Evolutionary conservation across 345 rosid genomes (phyloP), one percentile per base, ranked within the genome.

Genomic region (Aquilaria malaccensis): DNA sequence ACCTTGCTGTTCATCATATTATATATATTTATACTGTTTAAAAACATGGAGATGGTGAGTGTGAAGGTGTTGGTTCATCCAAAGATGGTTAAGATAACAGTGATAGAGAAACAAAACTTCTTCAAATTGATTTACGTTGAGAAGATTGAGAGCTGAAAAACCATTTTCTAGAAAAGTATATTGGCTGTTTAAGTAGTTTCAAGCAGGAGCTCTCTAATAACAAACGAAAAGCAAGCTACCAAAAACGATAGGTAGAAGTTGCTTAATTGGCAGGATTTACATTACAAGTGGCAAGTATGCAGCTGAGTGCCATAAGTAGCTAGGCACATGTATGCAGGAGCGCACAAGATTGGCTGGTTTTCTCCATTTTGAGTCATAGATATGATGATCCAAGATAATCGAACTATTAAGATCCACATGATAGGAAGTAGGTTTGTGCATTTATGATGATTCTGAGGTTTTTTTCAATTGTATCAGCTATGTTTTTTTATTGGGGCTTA

Each of bases 191-290:
- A 58, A 85, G 99, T 57, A 90, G 97, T 72, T 81, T 94, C 43
- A 94, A 94, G 77, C 97, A 94, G 64, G 97, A 94, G 63, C 89
- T 94, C 33, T 94, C 99, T 53, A 94, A 94, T 88, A 94, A 90
- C 69, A 94, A 86, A 79, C 90, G 88, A 94, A 94, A 80, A 97
- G 99, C 9, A 94, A 94, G 70, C 83, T 94, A 48, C 99, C 1
- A 94, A 94, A 80, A 97, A 94, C 72, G 97, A 96, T 59, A 82
- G 99, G 74, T 96, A 94, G 79, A 94, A 90, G 82, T 85, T 94
- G 59, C 97, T 94, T 43, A 82, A 76, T 62, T 94, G 99, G 99
- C 90, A 97, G 99, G 99, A 90, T 72, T 70, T 94, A 33, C 99
- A 94, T 74, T 94, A 94, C 79, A 90, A 94, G 75, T 94, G 99